Evolutionary conservation across 2,329 filamentous ascomycete genomes (phyloP).

Genomic region (Microdochium nivale): DNA sequence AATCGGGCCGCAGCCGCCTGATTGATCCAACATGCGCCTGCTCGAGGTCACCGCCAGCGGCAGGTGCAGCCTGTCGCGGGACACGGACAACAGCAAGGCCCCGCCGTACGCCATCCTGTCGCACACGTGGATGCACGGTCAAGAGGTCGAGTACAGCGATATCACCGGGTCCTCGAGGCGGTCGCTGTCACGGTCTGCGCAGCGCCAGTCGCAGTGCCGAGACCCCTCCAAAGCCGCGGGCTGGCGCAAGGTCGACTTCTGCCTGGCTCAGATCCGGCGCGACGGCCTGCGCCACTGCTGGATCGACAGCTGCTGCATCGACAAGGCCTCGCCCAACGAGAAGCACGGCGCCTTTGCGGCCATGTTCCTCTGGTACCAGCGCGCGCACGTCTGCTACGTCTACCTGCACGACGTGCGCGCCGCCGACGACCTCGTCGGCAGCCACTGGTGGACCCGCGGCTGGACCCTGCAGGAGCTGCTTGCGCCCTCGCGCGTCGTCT

Average conservation of each 20-base stretch:
- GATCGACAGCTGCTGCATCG: conserved; percentile 1
- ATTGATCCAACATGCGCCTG: neutral
- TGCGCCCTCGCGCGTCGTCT: neutral
- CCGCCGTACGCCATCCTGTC: conserved; percentile 18
- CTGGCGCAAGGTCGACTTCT: neutral
- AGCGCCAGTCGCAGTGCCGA: neutral
- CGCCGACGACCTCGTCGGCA: neutral
- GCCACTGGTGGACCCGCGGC: neutral
- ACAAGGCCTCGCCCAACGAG: neutral
- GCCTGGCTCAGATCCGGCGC: neutral
- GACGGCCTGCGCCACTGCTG: neutral
- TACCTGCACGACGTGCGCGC: neutral
- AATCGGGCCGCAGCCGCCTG: neutral
- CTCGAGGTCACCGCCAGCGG: neutral
- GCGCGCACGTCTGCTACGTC: neutral
- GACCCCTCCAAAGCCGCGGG: neutral
- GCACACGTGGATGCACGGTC: conserved; percentile 15
- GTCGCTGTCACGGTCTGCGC: neutral
- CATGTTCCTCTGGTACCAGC: neutral
- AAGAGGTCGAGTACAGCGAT: conserved; percentile 14
- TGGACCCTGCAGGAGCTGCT: conserved; percentile 1
- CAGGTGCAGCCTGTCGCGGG: neutral
- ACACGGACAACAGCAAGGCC: conserved; percentile 1
- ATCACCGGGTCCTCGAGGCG: conserved; percentile 2
- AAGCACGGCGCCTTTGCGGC: neutral